Percentiles rank a stretch among this genome's conserved stretches.
Evolutionary conservation across 768 basidiomycete genomes (phyloP).

Genomic region (Auricularia heimuer): DNA sequence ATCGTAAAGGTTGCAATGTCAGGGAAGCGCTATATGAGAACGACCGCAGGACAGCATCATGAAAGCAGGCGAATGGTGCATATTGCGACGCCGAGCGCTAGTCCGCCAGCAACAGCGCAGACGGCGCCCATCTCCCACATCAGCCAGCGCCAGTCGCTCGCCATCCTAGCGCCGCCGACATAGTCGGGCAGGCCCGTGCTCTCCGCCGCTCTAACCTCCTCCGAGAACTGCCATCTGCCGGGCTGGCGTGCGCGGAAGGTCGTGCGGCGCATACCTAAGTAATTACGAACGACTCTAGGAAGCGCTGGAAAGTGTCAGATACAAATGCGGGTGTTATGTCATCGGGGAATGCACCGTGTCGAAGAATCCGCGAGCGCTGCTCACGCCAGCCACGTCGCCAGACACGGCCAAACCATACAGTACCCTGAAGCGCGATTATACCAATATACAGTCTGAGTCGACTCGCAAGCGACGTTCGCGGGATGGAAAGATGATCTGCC

Average conservation of each 20-base stretch:
- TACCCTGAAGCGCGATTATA: background rate
- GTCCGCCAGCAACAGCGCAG: background rate
- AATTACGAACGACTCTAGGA: background rate
- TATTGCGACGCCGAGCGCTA: no score
- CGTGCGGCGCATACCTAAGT: background rate
- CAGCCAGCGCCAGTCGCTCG: background rate
- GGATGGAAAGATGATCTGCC: background rate
- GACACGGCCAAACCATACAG: background rate
- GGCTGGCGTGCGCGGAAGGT: background rate
- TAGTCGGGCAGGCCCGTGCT: background rate
- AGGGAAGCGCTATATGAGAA: no score
- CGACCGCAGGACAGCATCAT: no score
- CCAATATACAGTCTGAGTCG: background rate
- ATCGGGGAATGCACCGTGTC: background rate
- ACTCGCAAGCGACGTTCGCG: background rate
- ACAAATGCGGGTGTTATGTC: background rate
- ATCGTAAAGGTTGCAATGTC: no score
- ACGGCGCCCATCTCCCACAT: background rate
- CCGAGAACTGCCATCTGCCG: background rate
- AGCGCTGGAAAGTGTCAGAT: background rate
- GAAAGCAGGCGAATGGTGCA: no score
- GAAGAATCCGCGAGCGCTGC: background rate
- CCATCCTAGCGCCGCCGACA: background rate
- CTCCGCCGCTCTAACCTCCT: background rate
- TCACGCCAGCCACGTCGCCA: background rate